Evolutionary conservation across 225 moss, liverwort and hornwort genomes (phyloP).

Genomic region (Pseudoscleropodium purum): DNA sequence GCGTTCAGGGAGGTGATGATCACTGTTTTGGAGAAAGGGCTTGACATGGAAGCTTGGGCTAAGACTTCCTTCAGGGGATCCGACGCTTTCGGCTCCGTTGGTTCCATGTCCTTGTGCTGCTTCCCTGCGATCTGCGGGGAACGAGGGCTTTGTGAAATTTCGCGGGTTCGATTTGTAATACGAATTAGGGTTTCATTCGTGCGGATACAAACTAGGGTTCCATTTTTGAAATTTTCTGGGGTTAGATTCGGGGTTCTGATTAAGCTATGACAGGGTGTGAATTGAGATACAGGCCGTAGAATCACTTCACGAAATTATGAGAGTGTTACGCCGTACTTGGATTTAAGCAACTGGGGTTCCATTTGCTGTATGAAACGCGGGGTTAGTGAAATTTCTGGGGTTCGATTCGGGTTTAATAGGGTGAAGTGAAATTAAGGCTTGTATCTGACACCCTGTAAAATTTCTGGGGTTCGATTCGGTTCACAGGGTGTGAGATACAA

Average conservation of each 20-base stretch:
- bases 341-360: background rate
- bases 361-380: background rate
- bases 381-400: background rate
- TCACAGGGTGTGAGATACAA: background rate
- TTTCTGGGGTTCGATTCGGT: background rate
- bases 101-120: background rate
- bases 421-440: background rate
- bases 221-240: too few species aligned
- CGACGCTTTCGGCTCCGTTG: background rate
- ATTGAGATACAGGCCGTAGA: background rate
- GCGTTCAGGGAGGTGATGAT: conserved; percentile 71
- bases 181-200: background rate
- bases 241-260: background rate
- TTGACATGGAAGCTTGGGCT: conserved; percentile 34
- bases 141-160: background rate
- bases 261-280: background rate
- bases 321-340: background rate
- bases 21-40: conserved; percentile 25
- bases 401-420: background rate
- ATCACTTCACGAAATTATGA: background rate
- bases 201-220: background rate
- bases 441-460: background rate
- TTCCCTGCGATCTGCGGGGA: background rate
- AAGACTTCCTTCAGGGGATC: conserved; percentile 23
- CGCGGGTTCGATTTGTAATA: background rate